Evolutionary conservation across 768 basidiomycete species (phyloP).

Genomic region (Dacryopinax primogenitus): DNA sequence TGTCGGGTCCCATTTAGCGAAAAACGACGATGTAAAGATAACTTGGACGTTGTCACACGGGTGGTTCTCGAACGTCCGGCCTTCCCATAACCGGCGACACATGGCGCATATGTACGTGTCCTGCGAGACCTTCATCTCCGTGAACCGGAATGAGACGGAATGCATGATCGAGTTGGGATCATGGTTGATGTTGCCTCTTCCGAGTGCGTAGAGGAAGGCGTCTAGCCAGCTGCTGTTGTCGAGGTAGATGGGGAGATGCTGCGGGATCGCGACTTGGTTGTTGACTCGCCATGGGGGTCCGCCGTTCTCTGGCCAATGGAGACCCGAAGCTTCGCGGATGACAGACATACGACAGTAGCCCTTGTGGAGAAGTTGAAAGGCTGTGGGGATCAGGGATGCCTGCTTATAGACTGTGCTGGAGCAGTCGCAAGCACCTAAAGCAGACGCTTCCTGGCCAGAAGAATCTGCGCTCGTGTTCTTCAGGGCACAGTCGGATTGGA

Average conservation of each 20-base stretch:
- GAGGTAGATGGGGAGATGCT: constrained; percentile 3
- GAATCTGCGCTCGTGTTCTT: too few relatives aligned
- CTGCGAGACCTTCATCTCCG: background rate
- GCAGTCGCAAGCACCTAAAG: too few relatives aligned
- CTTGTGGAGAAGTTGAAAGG: too few relatives aligned
- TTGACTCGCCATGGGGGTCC: background rate
- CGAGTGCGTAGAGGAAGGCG: background rate
- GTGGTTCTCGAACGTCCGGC: background rate
- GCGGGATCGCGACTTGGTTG: background rate
- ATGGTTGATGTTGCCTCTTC: background rate
- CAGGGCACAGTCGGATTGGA: too few relatives aligned
- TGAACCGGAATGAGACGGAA: background rate
- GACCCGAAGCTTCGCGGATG: background rate
- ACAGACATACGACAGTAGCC: too few relatives aligned
- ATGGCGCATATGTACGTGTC: background rate
- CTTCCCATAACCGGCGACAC: background rate
- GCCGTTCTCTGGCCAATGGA: background rate
- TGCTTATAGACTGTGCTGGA: too few relatives aligned
- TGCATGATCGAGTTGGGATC: constrained; percentile 9
- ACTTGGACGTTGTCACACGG: background rate
- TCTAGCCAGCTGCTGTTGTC: background rate
- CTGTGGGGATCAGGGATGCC: too few relatives aligned
- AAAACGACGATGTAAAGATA: background rate
- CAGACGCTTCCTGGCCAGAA: too few relatives aligned
- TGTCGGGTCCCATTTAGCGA: background rate